phyloP scores from a whole-genome alignment of 352 stramenopile genomes.

The Phytophthora idaei region DNA sequence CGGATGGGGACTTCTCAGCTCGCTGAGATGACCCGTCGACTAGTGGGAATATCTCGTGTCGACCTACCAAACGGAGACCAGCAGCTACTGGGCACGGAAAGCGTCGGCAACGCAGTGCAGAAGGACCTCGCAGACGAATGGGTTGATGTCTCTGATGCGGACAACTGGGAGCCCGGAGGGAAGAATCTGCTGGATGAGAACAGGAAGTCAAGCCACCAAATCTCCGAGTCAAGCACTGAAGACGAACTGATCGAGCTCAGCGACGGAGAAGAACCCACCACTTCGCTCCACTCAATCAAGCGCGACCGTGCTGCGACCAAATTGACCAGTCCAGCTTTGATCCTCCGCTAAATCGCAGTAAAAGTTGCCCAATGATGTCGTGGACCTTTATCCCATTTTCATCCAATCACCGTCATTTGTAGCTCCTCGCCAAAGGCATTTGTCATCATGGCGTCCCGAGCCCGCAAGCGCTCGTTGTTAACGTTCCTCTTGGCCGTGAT shows the following conservation, averaged over 20 bases:
- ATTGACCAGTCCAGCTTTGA: neutral
- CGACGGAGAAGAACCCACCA: conserved; percentile 39
- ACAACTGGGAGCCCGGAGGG: conserved; percentile 30
- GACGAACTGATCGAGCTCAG: conserved; percentile 49
- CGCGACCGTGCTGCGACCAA: neutral
- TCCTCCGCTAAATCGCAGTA: neutral
- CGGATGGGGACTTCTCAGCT: conserved; percentile 9
- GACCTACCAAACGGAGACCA: conserved; percentile 17
- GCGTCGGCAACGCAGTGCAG: conserved; percentile 3
- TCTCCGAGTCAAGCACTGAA: conserved; percentile 24
- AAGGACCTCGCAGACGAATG: conserved; percentile 16
- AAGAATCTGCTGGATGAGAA: conserved; percentile 27
- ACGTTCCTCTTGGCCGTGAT: conserved; percentile 22
- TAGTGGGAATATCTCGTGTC: conserved; percentile 19
- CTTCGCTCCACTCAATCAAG: conserved; percentile 10
- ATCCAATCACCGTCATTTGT: conserved; percentile 24
- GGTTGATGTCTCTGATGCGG: conserved; percentile 15
- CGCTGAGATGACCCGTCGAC: neutral
- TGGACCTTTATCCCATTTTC: conserved; percentile 11
- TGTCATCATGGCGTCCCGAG: conserved; percentile 10
- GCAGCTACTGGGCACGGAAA: conserved; percentile 19
- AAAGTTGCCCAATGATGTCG: neutral
- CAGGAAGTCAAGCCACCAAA: neutral
- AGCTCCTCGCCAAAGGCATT: conserved; percentile 3
- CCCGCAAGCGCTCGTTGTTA: conserved; percentile 17